Percentiles rank a stretch among this genome's conserved stretches.
Evolutionary conservation across 2,329 filamentous ascomycete species (phyloP).

Genomic region (Phialocephala sp.): DNA sequence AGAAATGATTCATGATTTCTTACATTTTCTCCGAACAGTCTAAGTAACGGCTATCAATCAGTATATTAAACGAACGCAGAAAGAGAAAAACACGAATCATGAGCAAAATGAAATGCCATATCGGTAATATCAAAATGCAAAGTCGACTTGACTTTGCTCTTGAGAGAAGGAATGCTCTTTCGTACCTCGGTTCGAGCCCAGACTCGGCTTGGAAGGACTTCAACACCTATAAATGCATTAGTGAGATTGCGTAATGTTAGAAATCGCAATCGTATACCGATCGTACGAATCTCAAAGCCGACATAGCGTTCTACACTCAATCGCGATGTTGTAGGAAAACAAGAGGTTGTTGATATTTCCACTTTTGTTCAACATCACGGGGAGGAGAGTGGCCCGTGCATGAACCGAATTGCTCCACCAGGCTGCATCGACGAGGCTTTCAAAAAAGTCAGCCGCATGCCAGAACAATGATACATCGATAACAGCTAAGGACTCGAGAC

Average conservation of each 20-base stretch:
- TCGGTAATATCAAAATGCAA: background rate
- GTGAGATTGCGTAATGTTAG: background rate
- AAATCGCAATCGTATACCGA: slow-evolving; percentile 54
- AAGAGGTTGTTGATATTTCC: slow-evolving; percentile 2
- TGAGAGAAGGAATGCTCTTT: background rate
- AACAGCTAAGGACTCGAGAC: slow-evolving; percentile 24
- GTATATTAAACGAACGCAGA: background rate
- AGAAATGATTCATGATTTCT: background rate
- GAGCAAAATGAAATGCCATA: background rate
- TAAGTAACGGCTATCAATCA: slow-evolving; percentile 17
- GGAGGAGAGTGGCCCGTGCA: slow-evolving; percentile 17
- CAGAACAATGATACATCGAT: slow-evolving; percentile 36
- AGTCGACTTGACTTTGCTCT: background rate
- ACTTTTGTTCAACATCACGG: slow-evolving; percentile 17
- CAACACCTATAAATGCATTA: slow-evolving; percentile 66
- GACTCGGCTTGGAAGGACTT: slow-evolving; percentile 79
- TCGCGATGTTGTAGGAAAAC: slow-evolving; percentile 33
- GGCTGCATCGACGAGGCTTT: slow-evolving; percentile 30
- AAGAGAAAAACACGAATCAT: no score
- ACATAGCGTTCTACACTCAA: slow-evolving; percentile 46
- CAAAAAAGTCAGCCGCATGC: slow-evolving; percentile 13
- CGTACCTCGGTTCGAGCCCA: slow-evolving; percentile 85
- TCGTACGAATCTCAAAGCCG: slow-evolving; percentile 66
- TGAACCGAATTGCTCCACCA: slow-evolving; percentile 6
- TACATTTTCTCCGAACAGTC: slow-evolving; percentile 45